Conservation (phyloP, 2,329 filamentous ascomycete species). For the Beauveria scarabaeidicola region DNA sequence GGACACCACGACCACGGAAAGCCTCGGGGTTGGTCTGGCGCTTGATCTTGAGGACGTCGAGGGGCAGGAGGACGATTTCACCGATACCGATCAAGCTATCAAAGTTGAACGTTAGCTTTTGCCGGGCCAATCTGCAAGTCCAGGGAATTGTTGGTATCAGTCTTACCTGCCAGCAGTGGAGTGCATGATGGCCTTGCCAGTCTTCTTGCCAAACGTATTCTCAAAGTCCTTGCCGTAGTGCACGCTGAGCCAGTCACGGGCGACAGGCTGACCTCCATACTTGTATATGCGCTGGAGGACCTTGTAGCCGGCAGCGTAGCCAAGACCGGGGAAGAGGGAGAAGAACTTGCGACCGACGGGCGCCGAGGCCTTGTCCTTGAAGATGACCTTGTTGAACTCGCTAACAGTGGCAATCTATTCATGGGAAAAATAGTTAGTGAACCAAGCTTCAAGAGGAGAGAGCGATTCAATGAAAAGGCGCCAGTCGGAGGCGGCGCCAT, state of each 20-base stretch:
- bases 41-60: conserved; percentile 99
- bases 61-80: conserved; percentile 87
- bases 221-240: conserved; percentile 83
- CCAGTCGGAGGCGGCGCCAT: neutral
- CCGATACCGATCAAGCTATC: conserved; percentile 85
- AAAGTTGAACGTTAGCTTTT: conserved; percentile 14
- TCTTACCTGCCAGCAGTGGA: conserved; percentile 81
- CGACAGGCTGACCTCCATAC: conserved; percentile 94
- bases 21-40: conserved; percentile 98
- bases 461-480: neutral
- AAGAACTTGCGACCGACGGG: conserved; percentile 71
- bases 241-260: conserved; percentile 74
- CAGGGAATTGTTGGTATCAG: neutral
- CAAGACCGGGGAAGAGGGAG: conserved; percentile 91
- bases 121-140: neutral
- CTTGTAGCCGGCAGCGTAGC: conserved; percentile 97
- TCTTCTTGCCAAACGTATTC: conserved; percentile 85
- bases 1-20: conserved; percentile 84
- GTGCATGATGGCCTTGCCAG: conserved; percentile 96
- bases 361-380: conserved; percentile 77
- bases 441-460: neutral
- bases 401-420: conserved; percentile 28
- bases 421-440: conserved; percentile 14
- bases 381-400: conserved; percentile 84
- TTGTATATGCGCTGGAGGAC: conserved; percentile 96